Conservation (phyloP, 2,329 filamentous ascomycete genomes). For the Fusarium multiceps region DNA sequence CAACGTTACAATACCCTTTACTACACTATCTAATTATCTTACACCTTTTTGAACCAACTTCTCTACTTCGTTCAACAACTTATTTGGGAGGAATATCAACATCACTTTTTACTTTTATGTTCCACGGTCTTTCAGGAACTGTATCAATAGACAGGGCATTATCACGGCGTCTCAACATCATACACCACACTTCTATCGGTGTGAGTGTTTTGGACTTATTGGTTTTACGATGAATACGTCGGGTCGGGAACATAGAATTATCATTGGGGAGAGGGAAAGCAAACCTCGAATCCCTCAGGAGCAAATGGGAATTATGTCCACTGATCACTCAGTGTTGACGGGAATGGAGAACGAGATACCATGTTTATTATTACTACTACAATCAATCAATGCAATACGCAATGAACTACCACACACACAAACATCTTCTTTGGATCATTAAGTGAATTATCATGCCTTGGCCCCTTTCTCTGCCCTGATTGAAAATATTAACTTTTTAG, state of each 20-base stretch:
- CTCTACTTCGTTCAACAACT: constrained; percentile 31
- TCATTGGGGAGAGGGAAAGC: constrained; percentile 39
- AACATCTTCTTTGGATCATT: too few species aligned
- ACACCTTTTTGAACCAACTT: constrained; percentile 15
- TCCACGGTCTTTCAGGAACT: constrained; percentile 40
- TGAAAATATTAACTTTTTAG: neutral
- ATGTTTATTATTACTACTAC: constrained; percentile 25
- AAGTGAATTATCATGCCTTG: neutral
- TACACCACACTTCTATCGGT: constrained; percentile 32
- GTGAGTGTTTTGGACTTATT: constrained; percentile 19
- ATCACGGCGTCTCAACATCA: constrained; percentile 45
- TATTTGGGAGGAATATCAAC: constrained; percentile 36
- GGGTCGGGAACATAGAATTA: constrained; percentile 46
- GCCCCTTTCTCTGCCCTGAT: constrained; percentile 1
- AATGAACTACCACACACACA: neutral
- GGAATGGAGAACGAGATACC: constrained; percentile 45
- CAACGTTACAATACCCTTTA: constrained; percentile 40
- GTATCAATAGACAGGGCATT: constrained; percentile 48
- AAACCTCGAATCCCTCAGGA: constrained; percentile 26
- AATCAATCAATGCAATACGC: neutral
- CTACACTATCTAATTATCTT: constrained; percentile 41
- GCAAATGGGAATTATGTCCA: constrained; percentile 44
- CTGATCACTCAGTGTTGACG: constrained; percentile 47
- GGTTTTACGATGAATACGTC: constrained; percentile 44
- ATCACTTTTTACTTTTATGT: constrained; percentile 22